Evolutionary conservation across 2,329 filamentous ascomycete species (phyloP), one percentile per base, ranked within the genome.

Genomic region (Hymenoscyphus infarciens): DNA sequence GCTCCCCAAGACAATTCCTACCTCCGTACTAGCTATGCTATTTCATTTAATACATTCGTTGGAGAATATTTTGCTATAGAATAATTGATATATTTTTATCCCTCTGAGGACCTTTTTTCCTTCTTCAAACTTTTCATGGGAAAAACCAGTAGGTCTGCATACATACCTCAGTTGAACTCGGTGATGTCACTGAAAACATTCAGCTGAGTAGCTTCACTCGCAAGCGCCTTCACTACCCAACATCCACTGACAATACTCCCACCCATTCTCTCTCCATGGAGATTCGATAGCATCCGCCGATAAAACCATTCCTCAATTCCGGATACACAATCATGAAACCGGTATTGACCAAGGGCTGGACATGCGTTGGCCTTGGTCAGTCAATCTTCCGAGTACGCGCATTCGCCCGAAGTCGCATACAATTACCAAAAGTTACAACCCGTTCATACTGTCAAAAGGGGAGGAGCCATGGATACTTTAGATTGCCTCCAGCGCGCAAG

Each of bases 291-390:
- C 60, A 61, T 54, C 39, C 10, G 27, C 22, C n/a, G n/a, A 52
- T 27, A 42, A 45, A 31, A 16, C 11, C 33, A 39, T 39, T 38
- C 15, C n/a, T 42, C 19, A 39, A 15, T 52, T 57, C 35, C 55
- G 45, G 38, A 63, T 25, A 58, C 54, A 38, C 35, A 59, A 68
- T 65, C 66, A 83, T 84, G 81, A 81, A 78, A 72, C 70, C 75
- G 71, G 75, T 74, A 67, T 74, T 79, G 69, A 67, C 75, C 62
- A 66, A 80, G 52, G 75, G 79, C 75, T 78, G 80, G 69, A 73
- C 78, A 66, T 80, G 77, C 73, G 73, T 77, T 69, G 80, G 74
- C 72, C 67, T 77, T 69, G 81, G 74, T 73, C 68, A 69, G 60
- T 57, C 64, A 29, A 31, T 69, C 19, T 72, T 75, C 57, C 72